Evolutionary conservation across 2,329 filamentous ascomycete genomes (phyloP).

Genomic region (Chaetomiaceae sp.): DNA sequence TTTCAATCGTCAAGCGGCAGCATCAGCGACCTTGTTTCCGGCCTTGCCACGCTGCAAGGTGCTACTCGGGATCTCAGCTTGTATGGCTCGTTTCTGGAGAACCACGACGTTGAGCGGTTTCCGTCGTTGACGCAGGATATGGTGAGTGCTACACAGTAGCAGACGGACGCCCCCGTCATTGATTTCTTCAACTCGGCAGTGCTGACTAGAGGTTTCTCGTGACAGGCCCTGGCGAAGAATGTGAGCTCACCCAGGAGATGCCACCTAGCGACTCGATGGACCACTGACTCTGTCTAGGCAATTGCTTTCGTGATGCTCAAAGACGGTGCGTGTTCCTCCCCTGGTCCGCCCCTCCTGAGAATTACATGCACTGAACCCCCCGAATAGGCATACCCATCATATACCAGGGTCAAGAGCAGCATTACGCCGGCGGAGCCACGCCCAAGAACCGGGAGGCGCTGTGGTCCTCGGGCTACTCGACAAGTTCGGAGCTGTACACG

Average conservation of each 20-base stretch:
- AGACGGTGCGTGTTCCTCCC: constrained; percentile 34
- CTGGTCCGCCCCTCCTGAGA: no score
- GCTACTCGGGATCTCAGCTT: constrained; percentile 32
- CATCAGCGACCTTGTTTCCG: constrained; percentile 35
- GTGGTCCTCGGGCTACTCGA: constrained; percentile 46
- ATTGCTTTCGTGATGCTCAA: constrained; percentile 51
- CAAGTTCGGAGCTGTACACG: constrained; percentile 39
- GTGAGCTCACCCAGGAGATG: constrained; percentile 8
- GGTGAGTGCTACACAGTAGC: constrained; percentile 12
- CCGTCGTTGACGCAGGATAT: constrained; percentile 43
- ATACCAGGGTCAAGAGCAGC: constrained; percentile 57
- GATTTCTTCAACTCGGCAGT: not conserved
- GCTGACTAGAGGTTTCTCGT: not conserved
- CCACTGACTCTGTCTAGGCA: constrained; percentile 24
- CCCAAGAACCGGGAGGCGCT: constrained; percentile 47
- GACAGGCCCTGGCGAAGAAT: constrained; percentile 44
- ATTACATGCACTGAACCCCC: not conserved
- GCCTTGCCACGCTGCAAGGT: constrained; percentile 25
- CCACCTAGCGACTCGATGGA: not conserved
- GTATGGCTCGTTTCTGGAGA: constrained; percentile 44
- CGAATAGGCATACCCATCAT: constrained; percentile 48
- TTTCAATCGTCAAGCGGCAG: constrained; percentile 28
- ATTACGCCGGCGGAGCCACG: constrained; percentile 40
- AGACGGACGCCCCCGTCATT: not conserved
- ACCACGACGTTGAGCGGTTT: constrained; percentile 46